Base-by-base conservation (phyloP, 805 yeast genomes). In the Maudiozyma saulgeensis region DNA sequence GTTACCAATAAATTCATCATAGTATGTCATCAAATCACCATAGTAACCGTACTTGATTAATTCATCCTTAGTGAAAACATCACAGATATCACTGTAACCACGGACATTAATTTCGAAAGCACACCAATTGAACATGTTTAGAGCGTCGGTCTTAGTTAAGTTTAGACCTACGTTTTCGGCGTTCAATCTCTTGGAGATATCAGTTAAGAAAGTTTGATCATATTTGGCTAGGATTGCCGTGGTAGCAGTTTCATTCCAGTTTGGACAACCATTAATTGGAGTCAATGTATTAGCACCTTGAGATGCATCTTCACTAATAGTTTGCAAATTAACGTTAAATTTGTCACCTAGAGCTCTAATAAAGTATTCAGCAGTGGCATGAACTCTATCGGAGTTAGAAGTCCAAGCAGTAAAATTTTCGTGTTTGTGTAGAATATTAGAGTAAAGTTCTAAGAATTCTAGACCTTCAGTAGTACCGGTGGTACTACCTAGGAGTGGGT, bases 41-140 rank as follows among this genome's bases (percentile, higher is more conserved):
- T 74, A 69, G 65, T 86, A 87, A 45, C 80, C 80, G 56, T 74
- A 76, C 37, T 75, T 77, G 46, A 82, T 67, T 71, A 79, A 81
- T 52, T 86, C 91, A 23, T 80, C 80, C 56, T 74, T 74, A 41
- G 87, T 82, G 67, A 87, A 80, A 32, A 83, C 71, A 38, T 74
- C 73, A 66, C 95, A 86, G 53, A 85, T 79, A 34, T 75, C 73
- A 15, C 93, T 83, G 48, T 67, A 62, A 9, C 93, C 95, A 49
- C 72, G 73, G 9, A 79, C 84, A 49, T 84, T 85, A 43, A 84
- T 67, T 66, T 87, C 95, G 61, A 74, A 87, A 3, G 87, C 89
- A 67, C 95, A 86, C 67, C 80, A 74, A 12, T 73, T 69, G 57
- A 83, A 80, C 53, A 86, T 58, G 23, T 64, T 66, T 41, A 62